These are phyloP conservation scores for Gastrolobium bilobum DNA, from an alignment of 306 rosid genomes.

Conservation along the genomic window DNA sequence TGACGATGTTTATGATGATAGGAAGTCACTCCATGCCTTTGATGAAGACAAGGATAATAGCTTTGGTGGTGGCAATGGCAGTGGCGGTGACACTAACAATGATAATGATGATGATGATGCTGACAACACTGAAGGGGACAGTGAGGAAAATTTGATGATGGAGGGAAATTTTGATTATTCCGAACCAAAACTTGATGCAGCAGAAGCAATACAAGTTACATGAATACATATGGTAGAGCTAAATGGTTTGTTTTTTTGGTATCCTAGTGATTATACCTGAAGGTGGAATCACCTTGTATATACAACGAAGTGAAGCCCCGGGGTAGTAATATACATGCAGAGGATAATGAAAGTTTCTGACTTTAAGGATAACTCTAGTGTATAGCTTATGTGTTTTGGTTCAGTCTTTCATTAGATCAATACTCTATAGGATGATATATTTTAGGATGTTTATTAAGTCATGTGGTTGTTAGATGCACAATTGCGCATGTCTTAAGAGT, in stretches of 20 bases:
- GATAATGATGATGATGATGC: slow-evolving; percentile 7
- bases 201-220: slow-evolving; percentile 48
- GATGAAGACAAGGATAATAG: slow-evolving; percentile 40
- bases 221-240: slow-evolving; percentile 40
- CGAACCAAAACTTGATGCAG: slow-evolving; percentile 52
- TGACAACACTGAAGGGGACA: slow-evolving; percentile 38
- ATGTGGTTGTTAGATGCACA: slow-evolving; percentile 43
- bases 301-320: slow-evolving; percentile 51
- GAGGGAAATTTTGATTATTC: slow-evolving; percentile 53
- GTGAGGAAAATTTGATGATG: slow-evolving; percentile 28
- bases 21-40: slow-evolving; percentile 36
- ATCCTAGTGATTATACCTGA: slow-evolving; percentile 49
- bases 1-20: slow-evolving; percentile 30
- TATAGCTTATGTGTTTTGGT: slow-evolving; percentile 59
- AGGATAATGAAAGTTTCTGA: slow-evolving; percentile 52
- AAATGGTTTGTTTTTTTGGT: slow-evolving; percentile 32
- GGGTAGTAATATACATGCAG: slow-evolving; percentile 47
- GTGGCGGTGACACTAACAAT: background rate
- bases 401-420: slow-evolving; percentile 36
- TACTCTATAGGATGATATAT: slow-evolving; percentile 43
- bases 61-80: slow-evolving; percentile 37
- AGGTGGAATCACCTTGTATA: slow-evolving; percentile 62
- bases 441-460: slow-evolving; percentile 43
- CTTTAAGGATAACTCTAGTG: slow-evolving; percentile 53
- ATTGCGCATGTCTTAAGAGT: slow-evolving; percentile 43